A percentile compares a stretch with the other conserved stretches of the same genome.
Evolutionary conservation across 768 basidiomycete genomes (phyloP).

Genomic region (Kwoniella heveanensis): DNA sequence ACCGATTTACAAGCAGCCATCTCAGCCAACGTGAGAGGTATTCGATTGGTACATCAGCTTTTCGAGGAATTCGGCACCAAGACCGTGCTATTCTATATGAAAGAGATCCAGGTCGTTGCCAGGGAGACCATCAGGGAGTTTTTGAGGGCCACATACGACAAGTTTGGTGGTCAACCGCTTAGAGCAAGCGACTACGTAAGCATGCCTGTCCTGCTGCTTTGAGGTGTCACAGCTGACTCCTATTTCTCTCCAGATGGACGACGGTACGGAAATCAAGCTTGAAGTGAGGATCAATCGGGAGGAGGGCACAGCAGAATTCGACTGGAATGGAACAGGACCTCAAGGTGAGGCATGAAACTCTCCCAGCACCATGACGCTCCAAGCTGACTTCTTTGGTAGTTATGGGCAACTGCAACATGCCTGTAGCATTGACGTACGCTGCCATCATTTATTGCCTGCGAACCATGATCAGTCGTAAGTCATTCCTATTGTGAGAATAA

Average conservation of each 20-base stretch:
- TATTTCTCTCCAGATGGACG: conserved; percentile 47
- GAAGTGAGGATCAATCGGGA: conserved; percentile 74
- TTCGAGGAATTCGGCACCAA: conserved; percentile 60
- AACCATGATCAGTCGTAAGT: conserved; percentile 34
- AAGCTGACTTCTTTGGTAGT: not conserved
- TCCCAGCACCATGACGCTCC: not conserved
- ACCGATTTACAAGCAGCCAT: conserved; percentile 48
- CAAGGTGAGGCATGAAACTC: conserved; percentile 7
- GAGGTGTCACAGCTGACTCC: conserved; percentile 1
- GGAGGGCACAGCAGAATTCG: conserved; percentile 77
- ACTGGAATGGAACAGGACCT: conserved; percentile 63
- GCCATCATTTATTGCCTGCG: conserved; percentile 52
- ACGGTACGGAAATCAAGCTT: conserved; percentile 59
- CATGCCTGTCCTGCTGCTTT: conserved; percentile 9
- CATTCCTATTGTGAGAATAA: not conserved
- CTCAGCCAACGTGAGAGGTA: conserved; percentile 44
- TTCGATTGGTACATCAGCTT: conserved; percentile 69
- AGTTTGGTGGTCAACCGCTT: conserved; percentile 50
- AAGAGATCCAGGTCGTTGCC: conserved; percentile 45
- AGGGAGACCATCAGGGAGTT: conserved; percentile 43
- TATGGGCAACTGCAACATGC: conserved; percentile 49
- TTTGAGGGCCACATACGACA: conserved; percentile 36
- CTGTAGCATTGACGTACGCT: conserved; percentile 42
- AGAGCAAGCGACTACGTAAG: conserved; percentile 70
- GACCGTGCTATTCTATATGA: conserved; percentile 43